Evolutionary conservation across 1,139 yeast genomes (phyloP).

Genomic region (Blastobotrys indianensis): DNA sequence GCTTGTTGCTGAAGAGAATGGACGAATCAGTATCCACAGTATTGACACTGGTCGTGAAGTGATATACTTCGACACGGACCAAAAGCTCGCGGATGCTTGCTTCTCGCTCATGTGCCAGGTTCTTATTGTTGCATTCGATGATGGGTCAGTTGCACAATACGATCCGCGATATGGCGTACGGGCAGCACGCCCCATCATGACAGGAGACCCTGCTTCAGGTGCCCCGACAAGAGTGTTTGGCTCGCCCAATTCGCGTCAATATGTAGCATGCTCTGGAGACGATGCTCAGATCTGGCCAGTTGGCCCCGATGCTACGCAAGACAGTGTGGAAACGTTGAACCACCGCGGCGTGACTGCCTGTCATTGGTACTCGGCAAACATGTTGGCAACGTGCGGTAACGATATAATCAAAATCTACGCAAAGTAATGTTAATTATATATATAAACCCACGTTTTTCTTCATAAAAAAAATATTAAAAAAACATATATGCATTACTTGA

Average conservation of each 20-base stretch:
- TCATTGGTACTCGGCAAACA: neutral
- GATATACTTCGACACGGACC: too few species aligned
- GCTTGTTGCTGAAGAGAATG: too few species aligned
- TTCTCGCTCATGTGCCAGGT: neutral
- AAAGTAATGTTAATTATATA: neutral
- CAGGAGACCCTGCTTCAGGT: neutral
- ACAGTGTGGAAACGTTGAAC: neutral
- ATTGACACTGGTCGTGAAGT: too few species aligned
- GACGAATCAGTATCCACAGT: too few species aligned
- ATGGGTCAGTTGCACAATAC: slow-evolving; percentile 1
- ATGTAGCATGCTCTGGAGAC: too few species aligned
- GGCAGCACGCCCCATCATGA: neutral
- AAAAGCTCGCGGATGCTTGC: too few species aligned
- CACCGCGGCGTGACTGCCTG: slow-evolving; percentile 1
- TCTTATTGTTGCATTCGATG: neutral
- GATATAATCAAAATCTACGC: slow-evolving; percentile 1
- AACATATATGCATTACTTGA: neutral
- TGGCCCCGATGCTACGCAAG: neutral
- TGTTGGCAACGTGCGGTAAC: slow-evolving; percentile 4
- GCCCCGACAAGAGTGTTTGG: neutral
- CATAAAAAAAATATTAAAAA: neutral
- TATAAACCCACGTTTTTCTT: too few species aligned
- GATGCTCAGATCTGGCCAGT: too few species aligned
- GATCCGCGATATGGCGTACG: neutral
- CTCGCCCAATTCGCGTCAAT: too few species aligned